Evolutionary conservation across 2,329 filamentous ascomycete genomes (phyloP), one percentile per base, ranked within the genome.

Genomic region (Drechslerella dactyloides): DNA sequence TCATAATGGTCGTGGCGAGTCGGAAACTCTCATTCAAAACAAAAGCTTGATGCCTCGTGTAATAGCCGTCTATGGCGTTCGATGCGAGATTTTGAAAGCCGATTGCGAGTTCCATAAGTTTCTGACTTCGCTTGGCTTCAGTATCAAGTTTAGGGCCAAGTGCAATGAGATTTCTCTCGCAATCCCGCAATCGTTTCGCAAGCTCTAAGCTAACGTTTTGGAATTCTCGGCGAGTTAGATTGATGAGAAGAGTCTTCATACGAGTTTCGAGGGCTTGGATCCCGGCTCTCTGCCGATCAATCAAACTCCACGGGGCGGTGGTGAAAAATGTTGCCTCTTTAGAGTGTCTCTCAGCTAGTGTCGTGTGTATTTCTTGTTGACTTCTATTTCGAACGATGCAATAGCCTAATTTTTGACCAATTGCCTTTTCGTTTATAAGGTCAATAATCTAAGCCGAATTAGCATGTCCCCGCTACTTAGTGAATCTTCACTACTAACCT

Each of bases 401-500:
- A 33, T 52, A 52, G 21, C 27, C 21, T 13, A 52, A 23, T 10
- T 33, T 52, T 23, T n/a, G 27, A 52, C 15, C 21, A 13, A 15
- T 11, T n/a, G 15, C 27, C n/a, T 24, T 24, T n/a, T 23, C 21
- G 19, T 33, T 52, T n/a, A 52, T 15, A 23, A 52, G 21, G 11
- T 52, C 21, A 3, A 52, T 52, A 33, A 33, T 52, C 48, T 42
- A 52, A 19, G 3, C 5, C 11, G 3, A 3, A 52, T 24, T 19
- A 52, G 27, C 19, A 52, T 24, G 13, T 15, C 21, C 13, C 13
- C 48, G 11, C 21, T 6, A 52, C 27, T 15, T 24, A 52, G 2
- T 13, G 3, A 13, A 15, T n/a, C 11, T 15, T 6, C 13, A 23
- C 11, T 7, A 6, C 54, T 19, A 19, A 79, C 74, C 6, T 57